Percentiles rank a stretch among this genome's conserved stretches.
phyloP scores from a whole-genome alignment of 2,329 filamentous ascomycete species.

The Fusarium tanahbumbuense region DNA sequence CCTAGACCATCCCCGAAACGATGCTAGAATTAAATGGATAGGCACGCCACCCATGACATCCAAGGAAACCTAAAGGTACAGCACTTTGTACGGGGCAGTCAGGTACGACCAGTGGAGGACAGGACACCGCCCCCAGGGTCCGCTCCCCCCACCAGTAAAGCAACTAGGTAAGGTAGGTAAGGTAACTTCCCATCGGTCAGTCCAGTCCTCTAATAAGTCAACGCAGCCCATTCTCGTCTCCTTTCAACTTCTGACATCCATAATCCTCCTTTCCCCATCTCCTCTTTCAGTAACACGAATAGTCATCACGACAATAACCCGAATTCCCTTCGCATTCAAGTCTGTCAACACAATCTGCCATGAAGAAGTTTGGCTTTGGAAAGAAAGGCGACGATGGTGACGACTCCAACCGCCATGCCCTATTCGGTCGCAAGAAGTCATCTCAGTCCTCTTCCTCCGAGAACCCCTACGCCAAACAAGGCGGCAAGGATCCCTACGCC shows the following conservation, averaged over 20 bases:
- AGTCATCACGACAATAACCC: not conserved
- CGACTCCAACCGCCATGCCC: conserved; percentile 60
- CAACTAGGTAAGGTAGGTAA: not conserved
- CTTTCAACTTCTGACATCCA: conserved; percentile 26
- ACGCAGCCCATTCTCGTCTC: conserved; percentile 31
- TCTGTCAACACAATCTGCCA: conserved; percentile 44
- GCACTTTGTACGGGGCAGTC: not conserved
- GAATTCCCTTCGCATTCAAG: not conserved
- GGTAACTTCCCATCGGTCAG: conserved; percentile 10
- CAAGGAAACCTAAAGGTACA: conserved; percentile 5
- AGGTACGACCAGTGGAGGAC: not conserved
- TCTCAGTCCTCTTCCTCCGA: conserved; percentile 58
- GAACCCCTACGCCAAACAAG: conserved; percentile 69
- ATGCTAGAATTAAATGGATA: conserved; percentile 20
- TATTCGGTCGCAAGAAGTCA: conserved; percentile 67
- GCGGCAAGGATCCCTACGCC: conserved; percentile 65
- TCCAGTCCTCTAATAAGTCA: conserved; percentile 37
- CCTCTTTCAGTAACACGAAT: not conserved
- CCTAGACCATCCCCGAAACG: conserved; percentile 44
- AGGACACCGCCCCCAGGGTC: conserved; percentile 43
- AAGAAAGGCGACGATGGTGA: conserved; percentile 66
- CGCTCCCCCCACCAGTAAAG: conserved; percentile 20
- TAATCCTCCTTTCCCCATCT: not conserved
- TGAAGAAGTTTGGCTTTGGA: conserved; percentile 71
- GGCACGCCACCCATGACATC: conserved; percentile 27